phyloP scores from a whole-genome alignment of 2,329 filamentous ascomycete genomes.

The Aspergillus oerlinghausenensis region DNA sequence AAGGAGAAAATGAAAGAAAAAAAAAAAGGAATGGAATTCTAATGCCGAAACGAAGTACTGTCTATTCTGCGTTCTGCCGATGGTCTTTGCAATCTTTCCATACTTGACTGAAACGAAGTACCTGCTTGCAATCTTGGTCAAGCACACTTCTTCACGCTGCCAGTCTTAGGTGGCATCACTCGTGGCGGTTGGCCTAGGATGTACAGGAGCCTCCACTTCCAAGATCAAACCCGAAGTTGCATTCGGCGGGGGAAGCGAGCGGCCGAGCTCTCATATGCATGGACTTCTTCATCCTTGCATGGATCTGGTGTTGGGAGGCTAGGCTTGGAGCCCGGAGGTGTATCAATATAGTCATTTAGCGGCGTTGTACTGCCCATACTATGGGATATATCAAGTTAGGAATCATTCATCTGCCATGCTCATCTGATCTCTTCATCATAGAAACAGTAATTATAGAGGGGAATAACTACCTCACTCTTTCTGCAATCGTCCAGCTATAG shows the following conservation, averaged over 20 bases:
- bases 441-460: not conserved
- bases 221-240: not conserved
- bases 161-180: not conserved
- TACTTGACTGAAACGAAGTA: not conserved
- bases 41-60: not conserved
- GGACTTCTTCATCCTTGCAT: not conserved
- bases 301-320: conserved; percentile 2
- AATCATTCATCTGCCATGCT: not conserved
- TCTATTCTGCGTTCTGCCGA: not conserved
- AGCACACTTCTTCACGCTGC: too few relatives aligned
- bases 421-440: not conserved
- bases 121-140: not conserved
- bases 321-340: conserved; percentile 2
- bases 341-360: conserved; percentile 3
- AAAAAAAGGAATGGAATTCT: not conserved
- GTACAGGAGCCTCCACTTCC: not conserved
- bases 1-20: not conserved
- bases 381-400: not conserved
- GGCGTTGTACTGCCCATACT: not conserved
- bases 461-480: not conserved
- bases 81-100: not conserved
- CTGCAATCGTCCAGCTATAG: not conserved
- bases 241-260: not conserved
- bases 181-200: not conserved
- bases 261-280: not conserved